phyloP scores from a whole-genome alignment of 805 yeast genomes.

The Lachancea quebecensis region DNA sequence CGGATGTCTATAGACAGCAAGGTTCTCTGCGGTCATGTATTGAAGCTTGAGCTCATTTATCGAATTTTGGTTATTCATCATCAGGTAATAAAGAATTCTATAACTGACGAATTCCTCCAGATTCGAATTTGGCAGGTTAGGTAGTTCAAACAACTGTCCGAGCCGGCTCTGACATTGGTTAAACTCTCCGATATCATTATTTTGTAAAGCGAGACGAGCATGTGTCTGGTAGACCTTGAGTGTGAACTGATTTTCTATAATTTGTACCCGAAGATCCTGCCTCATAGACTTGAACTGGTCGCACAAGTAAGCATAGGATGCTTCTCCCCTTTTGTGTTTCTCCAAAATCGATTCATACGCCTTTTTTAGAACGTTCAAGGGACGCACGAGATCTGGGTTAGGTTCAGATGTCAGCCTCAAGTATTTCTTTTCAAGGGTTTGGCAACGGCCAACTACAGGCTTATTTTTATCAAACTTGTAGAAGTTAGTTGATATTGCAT shows the following conservation, averaged over 20 bases:
- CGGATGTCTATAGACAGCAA: conserved; percentile 14
- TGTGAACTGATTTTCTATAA: conserved; percentile 70
- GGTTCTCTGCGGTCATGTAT: conserved; percentile 10
- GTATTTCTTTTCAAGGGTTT: conserved; percentile 66
- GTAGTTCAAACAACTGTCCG: conserved; percentile 48
- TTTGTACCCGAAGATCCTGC: conserved; percentile 91
- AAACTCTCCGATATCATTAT: conserved; percentile 84
- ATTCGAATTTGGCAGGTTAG: conserved; percentile 32
- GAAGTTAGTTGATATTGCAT: conserved; percentile 29
- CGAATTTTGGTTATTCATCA: conserved; percentile 52
- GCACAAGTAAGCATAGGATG: conserved; percentile 67
- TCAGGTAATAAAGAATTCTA: conserved; percentile 63
- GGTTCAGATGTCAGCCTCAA: conserved; percentile 87
- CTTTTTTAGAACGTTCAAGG: conserved; percentile 51
- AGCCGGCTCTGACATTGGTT: conserved; percentile 90
- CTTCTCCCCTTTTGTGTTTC: conserved; percentile 44
- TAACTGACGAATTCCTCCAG: conserved; percentile 65
- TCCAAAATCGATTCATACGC: conserved; percentile 48
- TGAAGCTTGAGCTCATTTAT: conserved; percentile 17
- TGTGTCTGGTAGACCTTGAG: conserved; percentile 77
- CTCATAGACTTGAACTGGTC: conserved; percentile 89
- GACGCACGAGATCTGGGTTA: conserved; percentile 76
- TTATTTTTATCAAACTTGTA: conserved; percentile 30
- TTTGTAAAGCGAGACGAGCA: conserved; percentile 78
- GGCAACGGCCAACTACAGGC: conserved; percentile 56